Evolutionary conservation across 768 basidiomycete species (phyloP), one percentile per base, ranked within the genome.

Genomic region (Boletus vermiculosoides): DNA sequence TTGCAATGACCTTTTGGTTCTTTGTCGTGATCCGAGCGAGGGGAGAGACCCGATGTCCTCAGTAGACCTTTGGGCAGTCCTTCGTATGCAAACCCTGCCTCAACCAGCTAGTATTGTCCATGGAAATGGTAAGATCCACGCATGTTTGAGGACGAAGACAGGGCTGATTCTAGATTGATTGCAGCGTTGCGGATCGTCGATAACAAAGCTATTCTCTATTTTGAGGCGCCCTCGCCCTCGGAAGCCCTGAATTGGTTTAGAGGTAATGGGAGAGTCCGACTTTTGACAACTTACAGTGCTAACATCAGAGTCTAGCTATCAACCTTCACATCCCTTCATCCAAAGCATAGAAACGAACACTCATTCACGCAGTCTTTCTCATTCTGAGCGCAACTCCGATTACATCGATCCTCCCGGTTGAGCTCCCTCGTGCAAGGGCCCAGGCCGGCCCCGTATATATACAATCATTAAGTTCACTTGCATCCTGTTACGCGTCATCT

Each of bases 21-120:
- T 98, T 47, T 94, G 92, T 71, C 85, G 91, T 58, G 92, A 95
- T 72, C 87, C 91, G 11, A 85, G 88, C 12, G 86, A 87, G 40
- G 91, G 90, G 45, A 81, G 82, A 61, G 94, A 96, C 61, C 85
- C 83, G 23, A 76, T 78, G 45, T 86, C 84, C 4, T 73, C 68
- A 23, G 93, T 98, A 31, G 95, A 98, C 68, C 78, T 98, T n/a
- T 98, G 93, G 89, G 94, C 94, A 34, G 96, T 98, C 33, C 75
- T 98, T 58, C 82, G 96, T 42, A 94, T 99, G 93, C 93, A 95
- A 71, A 96, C 94, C 0, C 69, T 94, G 44, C 87, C 88, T 6
- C 92, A 94, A 65, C 94, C 92, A 6, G 93, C 92, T 18, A 92
- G 88, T 61, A 90, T 94, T 55, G 89, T 92, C 25, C 88, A 94